These are phyloP conservation scores for Xylaria hypoxylon DNA, from an alignment of 2,329 filamentous ascomycete species.

Conservation along the genomic window DNA sequence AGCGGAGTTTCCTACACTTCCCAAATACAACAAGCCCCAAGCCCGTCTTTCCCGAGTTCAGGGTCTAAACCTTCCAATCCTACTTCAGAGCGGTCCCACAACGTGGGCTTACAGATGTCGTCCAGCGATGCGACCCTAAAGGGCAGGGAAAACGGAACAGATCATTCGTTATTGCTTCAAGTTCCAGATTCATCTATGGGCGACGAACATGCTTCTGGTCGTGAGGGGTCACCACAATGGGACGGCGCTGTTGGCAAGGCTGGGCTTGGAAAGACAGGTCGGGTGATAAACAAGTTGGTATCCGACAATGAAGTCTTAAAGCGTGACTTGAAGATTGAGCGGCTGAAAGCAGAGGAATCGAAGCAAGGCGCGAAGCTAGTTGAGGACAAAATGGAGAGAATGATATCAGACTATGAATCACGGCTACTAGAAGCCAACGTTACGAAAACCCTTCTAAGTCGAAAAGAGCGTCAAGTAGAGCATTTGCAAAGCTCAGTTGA, in stretches of 20 bases:
- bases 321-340: conserved; percentile 76
- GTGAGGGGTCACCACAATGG: conserved; percentile 59
- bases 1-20: conserved; percentile 60
- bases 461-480: conserved; percentile 81
- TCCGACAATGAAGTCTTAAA: conserved; percentile 83
- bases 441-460: conserved; percentile 75
- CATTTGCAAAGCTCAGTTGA: conserved; percentile 73
- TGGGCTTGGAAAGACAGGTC: conserved; percentile 77
- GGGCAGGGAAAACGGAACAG: conserved; percentile 41
- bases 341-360: conserved; percentile 75
- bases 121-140: conserved; percentile 41
- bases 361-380: conserved; percentile 74
- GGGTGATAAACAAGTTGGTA: conserved; percentile 84
- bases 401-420: conserved; percentile 75
- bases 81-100: conserved; percentile 33
- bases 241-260: conserved; percentile 77
- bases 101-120: conserved; percentile 43
- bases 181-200: conserved; percentile 52
- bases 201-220: conserved; percentile 45
- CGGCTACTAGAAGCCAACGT: conserved; percentile 76
- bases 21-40: conserved; percentile 50
- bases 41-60: conserved; percentile 51
- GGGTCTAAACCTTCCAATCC: conserved; percentile 44
- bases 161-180: conserved; percentile 49
- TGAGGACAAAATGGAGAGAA: conserved; percentile 77